Percentiles rank a stretch among this genome's conserved stretches.
These are phyloP conservation scores for Pythium brassicae DNA, from an alignment of 352 stramenopile genomes.

Conservation along the genomic window DNA sequence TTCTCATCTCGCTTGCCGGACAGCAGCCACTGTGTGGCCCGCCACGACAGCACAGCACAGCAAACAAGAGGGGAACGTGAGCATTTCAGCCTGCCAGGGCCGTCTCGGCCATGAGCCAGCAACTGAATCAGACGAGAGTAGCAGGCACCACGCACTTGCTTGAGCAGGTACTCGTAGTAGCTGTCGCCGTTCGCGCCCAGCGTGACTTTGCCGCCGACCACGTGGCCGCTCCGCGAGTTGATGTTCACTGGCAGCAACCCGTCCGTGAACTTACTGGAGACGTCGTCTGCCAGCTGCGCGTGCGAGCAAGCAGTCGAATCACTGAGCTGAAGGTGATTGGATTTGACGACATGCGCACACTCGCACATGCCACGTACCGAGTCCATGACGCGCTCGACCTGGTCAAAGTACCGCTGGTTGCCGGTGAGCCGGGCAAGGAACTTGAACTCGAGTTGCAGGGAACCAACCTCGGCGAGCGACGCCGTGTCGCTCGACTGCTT, in stretches of 20 bases:
- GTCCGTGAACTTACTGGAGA: conserved; percentile 47
- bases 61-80: background rate
- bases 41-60: background rate
- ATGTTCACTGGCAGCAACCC: conserved; percentile 53
- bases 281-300: conserved; percentile 40
- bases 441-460: conserved; percentile 82
- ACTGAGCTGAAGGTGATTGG: too few species aligned
- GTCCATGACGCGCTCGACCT: conserved; percentile 69
- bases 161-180: conserved; percentile 86
- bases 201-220: conserved; percentile 51
- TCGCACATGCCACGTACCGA: conserved; percentile 41
- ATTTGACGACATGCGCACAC: too few species aligned
- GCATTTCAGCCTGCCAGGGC: background rate
- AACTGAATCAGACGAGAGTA: background rate
- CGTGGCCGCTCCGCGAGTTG: conserved; percentile 33
- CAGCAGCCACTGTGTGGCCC: conserved; percentile 45
- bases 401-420: conserved; percentile 53
- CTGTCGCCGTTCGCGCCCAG: conserved; percentile 74
- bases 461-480: conserved; percentile 62
- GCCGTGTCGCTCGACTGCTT: conserved; percentile 32
- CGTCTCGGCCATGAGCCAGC: background rate
- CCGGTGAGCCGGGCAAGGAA: conserved; percentile 61
- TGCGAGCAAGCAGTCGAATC: background rate
- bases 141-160: conserved; percentile 38
- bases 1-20: conserved; percentile 72